Base-by-base conservation (phyloP, 352 stramenopile species). In the Phytophthora fragariaefolia region DNA sequence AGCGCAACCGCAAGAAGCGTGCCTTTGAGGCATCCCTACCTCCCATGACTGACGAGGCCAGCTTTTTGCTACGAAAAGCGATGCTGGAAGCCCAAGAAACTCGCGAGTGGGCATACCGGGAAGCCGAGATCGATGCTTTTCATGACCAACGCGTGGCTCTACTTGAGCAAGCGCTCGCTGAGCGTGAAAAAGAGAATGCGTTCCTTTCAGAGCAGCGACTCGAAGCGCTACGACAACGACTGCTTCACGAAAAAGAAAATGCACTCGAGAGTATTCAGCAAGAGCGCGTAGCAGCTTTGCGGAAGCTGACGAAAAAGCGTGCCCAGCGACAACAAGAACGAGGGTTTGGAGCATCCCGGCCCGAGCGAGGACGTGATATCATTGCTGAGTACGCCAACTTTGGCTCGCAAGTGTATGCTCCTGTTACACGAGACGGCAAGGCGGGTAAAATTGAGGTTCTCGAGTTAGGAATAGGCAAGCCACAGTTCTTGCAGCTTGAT, bases 21-120 rank as follows among this genome's bases (percentile, higher is more conserved):
- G 74, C 76, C 5, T 93, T 98, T 20, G 87, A 98, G 47, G 82
- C 79, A 13, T 89, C 88, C 23, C 63, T 98, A 36, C 95, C 94
- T 17, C 95, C 95, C 4, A 98, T 98, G 82, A 98, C 95, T 13
- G 95, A 98, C 69, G 95, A 98, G 58, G 95, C 92, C 6, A 96
- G 78, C 36, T 96, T 98, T 48, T 28, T 85, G 22, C 58, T 98
- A 23, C 87, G 95, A 12, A 98, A 98, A 60, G 66, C 57, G 22
- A 93, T 98, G 74, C 92, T 98, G 71, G 92, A 98, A 73, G 73
- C 89, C 49, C 94, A 98, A 66, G 95, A 98, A 66, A 88, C 90
- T 23, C 76, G 77, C 27, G 93, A 97, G 58, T 98, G 90, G 82
- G 80, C 85, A 27, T 89, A 92, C 50, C 83, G 91, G 9, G 92